Conservation (phyloP, 306 rosid species). For the Cicer chorassanicum region DNA sequence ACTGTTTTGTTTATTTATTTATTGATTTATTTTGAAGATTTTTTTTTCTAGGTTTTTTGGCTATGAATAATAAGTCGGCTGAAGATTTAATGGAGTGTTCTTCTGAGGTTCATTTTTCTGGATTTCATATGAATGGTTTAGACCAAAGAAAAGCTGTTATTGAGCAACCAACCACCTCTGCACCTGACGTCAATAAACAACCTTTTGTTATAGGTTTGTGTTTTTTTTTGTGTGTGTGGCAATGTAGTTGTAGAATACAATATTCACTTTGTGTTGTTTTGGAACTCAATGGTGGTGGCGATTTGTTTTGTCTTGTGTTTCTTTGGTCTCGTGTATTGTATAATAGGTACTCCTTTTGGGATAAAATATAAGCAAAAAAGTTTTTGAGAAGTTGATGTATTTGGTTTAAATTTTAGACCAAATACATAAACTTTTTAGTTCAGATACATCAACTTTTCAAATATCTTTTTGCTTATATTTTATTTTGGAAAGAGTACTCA, state of each 20-base stretch:
- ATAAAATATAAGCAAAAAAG: no score
- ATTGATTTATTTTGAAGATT: slow-evolving; percentile 16
- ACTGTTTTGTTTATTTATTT: background rate
- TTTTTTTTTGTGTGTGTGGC: slow-evolving; percentile 12
- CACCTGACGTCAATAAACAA: slow-evolving; percentile 62
- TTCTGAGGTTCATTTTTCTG: slow-evolving; percentile 90
- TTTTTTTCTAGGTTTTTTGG: slow-evolving; percentile 46
- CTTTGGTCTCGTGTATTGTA: no score
- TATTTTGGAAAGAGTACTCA: background rate
- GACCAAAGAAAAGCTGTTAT: slow-evolving; percentile 55
- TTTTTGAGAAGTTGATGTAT: no score
- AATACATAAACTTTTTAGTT: no score
- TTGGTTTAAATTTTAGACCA: no score
- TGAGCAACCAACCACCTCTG: slow-evolving; percentile 66
- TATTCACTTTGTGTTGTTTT: background rate
- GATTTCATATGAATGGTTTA: slow-evolving; percentile 73
- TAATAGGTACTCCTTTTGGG: no score
- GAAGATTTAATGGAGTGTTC: slow-evolving; percentile 72
- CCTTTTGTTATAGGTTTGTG: slow-evolving; percentile 90
- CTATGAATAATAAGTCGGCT: slow-evolving; percentile 65
- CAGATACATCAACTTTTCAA: no score
- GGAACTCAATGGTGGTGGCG: slow-evolving; percentile 5
- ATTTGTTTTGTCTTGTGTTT: slow-evolving; percentile 1
- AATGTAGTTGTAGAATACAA: background rate
- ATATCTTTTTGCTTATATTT: no score